phyloP scores from a whole-genome alignment of 2,329 filamentous ascomycete species.

The Nemania serpens region DNA sequence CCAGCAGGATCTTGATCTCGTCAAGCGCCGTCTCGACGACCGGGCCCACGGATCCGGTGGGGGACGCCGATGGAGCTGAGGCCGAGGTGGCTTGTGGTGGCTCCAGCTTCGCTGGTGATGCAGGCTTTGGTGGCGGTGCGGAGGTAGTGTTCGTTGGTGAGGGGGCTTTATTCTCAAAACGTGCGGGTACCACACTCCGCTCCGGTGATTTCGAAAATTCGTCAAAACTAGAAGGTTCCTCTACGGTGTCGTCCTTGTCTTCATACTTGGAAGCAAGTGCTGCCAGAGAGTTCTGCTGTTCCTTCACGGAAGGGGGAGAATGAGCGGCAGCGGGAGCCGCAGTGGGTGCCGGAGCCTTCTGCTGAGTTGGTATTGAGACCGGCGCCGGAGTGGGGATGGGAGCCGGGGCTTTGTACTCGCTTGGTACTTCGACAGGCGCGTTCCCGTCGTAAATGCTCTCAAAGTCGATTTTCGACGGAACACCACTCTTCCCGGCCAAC shows the following conservation, averaged over 20 bases:
- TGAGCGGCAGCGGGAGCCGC: conserved; percentile 55
- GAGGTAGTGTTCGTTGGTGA: conserved; percentile 43
- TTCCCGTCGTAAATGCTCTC: conserved; percentile 88
- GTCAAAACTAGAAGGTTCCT: conserved; percentile 82
- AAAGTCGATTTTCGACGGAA: conserved; percentile 91
- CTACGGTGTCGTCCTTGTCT: conserved; percentile 65
- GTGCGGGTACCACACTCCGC: conserved; percentile 50
- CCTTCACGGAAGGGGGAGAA: conserved; percentile 74
- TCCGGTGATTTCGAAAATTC: conserved; percentile 78
- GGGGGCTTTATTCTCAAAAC: conserved; percentile 34
- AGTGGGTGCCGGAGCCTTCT: conserved; percentile 57
- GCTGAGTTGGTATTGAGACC: conserved; percentile 53
- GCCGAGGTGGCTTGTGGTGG: conserved; percentile 45
- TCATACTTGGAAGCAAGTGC: conserved; percentile 85
- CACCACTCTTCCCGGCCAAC: conserved; percentile 80
- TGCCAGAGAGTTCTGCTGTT: conserved; percentile 86
- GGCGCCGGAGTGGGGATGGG: conserved; percentile 51
- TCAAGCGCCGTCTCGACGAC: conserved; percentile 69
- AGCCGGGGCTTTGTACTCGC: conserved; percentile 66
- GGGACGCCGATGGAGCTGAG: conserved; percentile 44
- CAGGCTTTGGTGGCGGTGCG: conserved; percentile 42
- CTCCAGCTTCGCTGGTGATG: no score
- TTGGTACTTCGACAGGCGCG: conserved; percentile 75
- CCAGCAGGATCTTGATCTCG: conserved; percentile 78
- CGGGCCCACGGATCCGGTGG: conserved; percentile 46